Evolutionary conservation across 2,329 filamentous ascomycete species (phyloP), one percentile per base, ranked within the genome.

Genomic region (Fusarium chlamydosporum): DNA sequence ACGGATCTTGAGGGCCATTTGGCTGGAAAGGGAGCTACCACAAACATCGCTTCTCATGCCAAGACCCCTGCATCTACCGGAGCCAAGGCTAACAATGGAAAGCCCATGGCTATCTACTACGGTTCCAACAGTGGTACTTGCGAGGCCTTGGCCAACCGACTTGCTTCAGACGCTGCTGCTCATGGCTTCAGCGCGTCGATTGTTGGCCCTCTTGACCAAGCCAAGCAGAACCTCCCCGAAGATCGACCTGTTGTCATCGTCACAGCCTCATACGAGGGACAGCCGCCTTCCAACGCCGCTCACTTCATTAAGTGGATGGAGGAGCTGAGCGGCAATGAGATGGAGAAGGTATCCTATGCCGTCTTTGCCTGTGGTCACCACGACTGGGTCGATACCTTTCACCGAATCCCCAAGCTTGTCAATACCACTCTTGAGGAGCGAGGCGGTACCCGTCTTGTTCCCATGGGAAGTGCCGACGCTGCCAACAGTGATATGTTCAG

Each of bases 61-160:
- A 74, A 63, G 38, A 13, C 54, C 15, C 42, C 41, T 4, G 23
- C 47, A 10, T 16, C 65, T 1, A 29, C 68, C 4, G 70, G n/a
- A 4, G 7, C 31, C 9, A 40, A 56, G 27, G 40, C 13, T 4
- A 23, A 34, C 34, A 45, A 53, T 13, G 78, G 78, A 23, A 82
- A 81, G 60, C 83, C 83, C 0, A 76, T 94, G 67, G 85, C 85
- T n/a, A 85, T 94, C 20, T 85, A 89, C 42, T 94, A 92, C 73
- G 92, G 92, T 4, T 91, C 89, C 18, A 92, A 93, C 74, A 89
- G 88, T 3, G 91, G 91, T 1, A 94, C 91, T 2, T 94, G 91
- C 75, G 89, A 93, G 76, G 83, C 88, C 2, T 83, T 93, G 88
- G 91, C 1, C 85, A 90, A 65, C 82, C 56, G 86, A 29, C 76